Conservation (phyloP, 768 basidiomycete species). For the Pulveroboletus frians region DNA sequence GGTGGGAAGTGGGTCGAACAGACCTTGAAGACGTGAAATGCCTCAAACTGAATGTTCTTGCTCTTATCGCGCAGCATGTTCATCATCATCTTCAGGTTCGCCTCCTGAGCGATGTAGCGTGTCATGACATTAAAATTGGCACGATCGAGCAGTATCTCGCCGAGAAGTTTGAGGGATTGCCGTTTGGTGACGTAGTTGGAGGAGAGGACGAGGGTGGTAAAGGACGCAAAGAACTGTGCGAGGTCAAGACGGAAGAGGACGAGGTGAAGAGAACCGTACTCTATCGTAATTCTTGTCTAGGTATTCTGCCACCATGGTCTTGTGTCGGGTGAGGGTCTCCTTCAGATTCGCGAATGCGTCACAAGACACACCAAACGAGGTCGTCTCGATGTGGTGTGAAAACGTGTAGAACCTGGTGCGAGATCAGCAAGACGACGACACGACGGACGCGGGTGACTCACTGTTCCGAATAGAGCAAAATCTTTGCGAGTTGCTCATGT, state of each 20-base stretch:
- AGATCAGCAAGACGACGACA: not conserved
- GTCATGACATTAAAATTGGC: conserved; percentile 99
- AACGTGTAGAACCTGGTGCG: conserved; percentile 86
- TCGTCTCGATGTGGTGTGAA: conserved; percentile 94
- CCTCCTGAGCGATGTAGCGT: conserved; percentile 89
- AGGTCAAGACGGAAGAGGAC: conserved; percentile 1
- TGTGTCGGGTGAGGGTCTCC: conserved; percentile 95
- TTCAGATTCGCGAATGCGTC: conserved; percentile 98
- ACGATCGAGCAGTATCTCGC: conserved; percentile 95
- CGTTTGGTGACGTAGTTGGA: conserved; percentile 99
- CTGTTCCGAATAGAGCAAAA: conserved; percentile 91
- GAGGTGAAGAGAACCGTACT: conserved; percentile 41
- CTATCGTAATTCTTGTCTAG: conserved; percentile 96
- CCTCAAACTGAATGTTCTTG: conserved; percentile 99
- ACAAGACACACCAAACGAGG: conserved; percentile 96
- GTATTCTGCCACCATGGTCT: conserved; percentile 96
- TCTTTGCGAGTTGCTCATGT: conserved; percentile 86
- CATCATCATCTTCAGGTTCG: conserved; percentile 99
- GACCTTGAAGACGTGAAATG: conserved; percentile 99
- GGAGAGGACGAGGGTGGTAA: conserved; percentile 88
- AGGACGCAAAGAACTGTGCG: conserved; percentile 88
- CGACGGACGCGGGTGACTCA: conserved; percentile 39
- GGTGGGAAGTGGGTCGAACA: conserved; percentile 12
- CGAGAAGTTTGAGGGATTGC: conserved; percentile 94
- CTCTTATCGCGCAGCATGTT: conserved; percentile 96